Evolutionary conservation across 257 asterid genomes (phyloP).

Genomic region (Oldenlandia corymbosa): DNA sequence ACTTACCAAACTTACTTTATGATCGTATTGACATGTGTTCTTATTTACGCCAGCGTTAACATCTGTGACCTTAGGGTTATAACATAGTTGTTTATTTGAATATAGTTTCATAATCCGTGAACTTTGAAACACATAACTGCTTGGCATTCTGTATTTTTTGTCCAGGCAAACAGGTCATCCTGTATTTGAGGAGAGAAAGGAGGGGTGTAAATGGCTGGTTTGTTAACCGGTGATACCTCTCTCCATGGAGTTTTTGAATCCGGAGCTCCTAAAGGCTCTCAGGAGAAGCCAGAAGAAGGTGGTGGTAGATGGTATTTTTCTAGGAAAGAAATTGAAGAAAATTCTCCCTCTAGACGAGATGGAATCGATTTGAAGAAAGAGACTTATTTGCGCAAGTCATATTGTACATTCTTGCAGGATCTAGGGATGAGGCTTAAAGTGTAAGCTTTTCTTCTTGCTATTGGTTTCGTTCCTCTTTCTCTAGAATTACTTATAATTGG

Average conservation of each 20-base stretch:
- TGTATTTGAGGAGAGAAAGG: conserved; percentile 21
- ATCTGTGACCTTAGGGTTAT: not conserved
- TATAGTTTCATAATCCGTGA: not conserved
- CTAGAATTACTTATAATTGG: not conserved
- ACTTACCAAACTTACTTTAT: not conserved
- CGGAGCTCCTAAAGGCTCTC: conserved; percentile 41
- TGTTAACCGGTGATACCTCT: conserved; percentile 60
- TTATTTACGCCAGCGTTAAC: not conserved
- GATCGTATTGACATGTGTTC: too few species aligned
- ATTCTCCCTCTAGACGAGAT: conserved; percentile 76
- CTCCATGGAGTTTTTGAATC: conserved; percentile 60
- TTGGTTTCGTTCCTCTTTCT: not conserved
- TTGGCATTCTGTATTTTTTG: conserved; percentile 24
- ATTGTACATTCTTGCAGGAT: conserved; percentile 79
- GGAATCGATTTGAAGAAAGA: conserved; percentile 87
- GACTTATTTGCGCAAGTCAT: conserved; percentile 72
- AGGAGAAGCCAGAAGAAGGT: conserved; percentile 55
- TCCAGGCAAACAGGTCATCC: conserved; percentile 19
- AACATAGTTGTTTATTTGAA: too few species aligned
- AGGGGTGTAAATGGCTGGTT: conserved; percentile 56
- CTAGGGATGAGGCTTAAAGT: conserved; percentile 93
- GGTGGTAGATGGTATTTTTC: conserved; percentile 73
- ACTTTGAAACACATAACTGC: conserved; percentile 21
- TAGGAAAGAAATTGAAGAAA: conserved; percentile 84
- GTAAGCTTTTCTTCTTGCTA: conserved; percentile 37